A percentile compares a stretch with the other conserved stretches of the same genome.
Evolutionary conservation across 345 rosid genomes (phyloP).

Genomic region (Conringia planisiliqua): DNA sequence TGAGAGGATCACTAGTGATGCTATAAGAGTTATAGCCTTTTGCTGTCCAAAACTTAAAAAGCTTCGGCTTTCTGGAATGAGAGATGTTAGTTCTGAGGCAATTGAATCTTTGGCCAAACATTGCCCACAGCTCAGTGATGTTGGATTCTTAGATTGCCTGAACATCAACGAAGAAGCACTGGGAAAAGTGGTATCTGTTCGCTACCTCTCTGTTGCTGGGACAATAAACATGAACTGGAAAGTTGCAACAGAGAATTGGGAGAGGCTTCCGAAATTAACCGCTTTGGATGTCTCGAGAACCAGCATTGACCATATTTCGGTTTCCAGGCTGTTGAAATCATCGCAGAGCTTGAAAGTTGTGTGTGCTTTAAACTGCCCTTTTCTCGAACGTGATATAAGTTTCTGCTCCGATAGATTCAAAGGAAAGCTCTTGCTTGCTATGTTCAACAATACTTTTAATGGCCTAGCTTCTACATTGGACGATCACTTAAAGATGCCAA

Average conservation of each 20-base stretch:
- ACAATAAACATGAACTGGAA: constrained; percentile 67
- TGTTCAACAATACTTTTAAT: constrained; percentile 45
- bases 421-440: constrained; percentile 58
- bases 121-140: constrained; percentile 58
- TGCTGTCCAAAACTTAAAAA: constrained; percentile 68
- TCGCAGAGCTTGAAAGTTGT: constrained; percentile 65
- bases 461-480: constrained; percentile 52
- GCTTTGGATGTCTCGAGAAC: constrained; percentile 85
- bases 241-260: constrained; percentile 55
- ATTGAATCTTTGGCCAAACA: constrained; percentile 62
- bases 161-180: constrained; percentile 66
- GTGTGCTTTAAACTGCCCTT: constrained; percentile 67
- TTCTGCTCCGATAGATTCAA: constrained; percentile 40
- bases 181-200: constrained; percentile 53
- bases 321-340: constrained; percentile 54
- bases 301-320: constrained; percentile 46
- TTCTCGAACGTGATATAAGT: constrained; percentile 46
- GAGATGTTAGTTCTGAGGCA: constrained; percentile 66
- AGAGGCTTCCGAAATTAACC: constrained; percentile 57
- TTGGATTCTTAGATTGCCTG: constrained; percentile 75
- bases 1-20: constrained; percentile 76
- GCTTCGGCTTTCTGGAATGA: constrained; percentile 72
- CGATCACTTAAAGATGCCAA: constrained; percentile 41
- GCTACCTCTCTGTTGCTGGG: constrained; percentile 75
- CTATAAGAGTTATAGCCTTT: constrained; percentile 59